A percentile compares a stretch with the other conserved stretches of the same genome.
Evolutionary conservation across 2,329 filamentous ascomycete species (phyloP).

Genomic region (Lachnellula occidentalis): DNA sequence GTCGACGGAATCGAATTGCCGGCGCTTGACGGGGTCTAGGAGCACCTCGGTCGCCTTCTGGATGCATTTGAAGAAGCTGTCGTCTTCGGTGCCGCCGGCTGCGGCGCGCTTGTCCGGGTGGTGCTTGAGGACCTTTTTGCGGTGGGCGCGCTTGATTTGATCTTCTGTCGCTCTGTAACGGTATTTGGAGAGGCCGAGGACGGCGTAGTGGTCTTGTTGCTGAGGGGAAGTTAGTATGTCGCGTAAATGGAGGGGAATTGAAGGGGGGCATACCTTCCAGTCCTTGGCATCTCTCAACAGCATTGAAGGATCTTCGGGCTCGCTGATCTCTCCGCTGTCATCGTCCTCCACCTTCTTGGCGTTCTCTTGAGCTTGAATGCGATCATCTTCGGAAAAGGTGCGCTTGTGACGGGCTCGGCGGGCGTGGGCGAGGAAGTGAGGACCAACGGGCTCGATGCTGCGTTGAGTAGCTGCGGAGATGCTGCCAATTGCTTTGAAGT

Average conservation of each 20-base stretch:
- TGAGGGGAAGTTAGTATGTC: conserved; percentile 34
- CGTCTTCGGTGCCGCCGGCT: conserved; percentile 78
- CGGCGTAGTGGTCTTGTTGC: conserved; percentile 96
- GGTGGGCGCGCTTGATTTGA: conserved; percentile 97
- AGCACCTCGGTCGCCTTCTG: conserved; percentile 96
- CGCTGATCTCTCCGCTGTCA: conserved; percentile 85
- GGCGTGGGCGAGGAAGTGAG: conserved; percentile 96
- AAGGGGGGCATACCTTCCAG: conserved; percentile 74
- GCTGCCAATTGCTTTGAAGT: conserved; percentile 79
- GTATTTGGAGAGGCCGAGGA: conserved; percentile 89
- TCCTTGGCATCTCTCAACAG: conserved; percentile 93
- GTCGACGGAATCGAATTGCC: conserved; percentile 95
- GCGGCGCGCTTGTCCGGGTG: conserved; percentile 99
- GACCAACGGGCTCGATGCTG: conserved; percentile 91
- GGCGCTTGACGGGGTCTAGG: conserved; percentile 82
- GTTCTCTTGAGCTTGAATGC: conserved; percentile 89
- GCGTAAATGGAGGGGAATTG: background rate
- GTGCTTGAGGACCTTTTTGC: conserved; percentile 99
- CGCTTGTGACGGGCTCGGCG: conserved; percentile 93
- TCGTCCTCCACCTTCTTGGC: conserved; percentile 94
- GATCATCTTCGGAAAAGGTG: conserved; percentile 97
- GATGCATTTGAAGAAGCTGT: conserved; percentile 99
- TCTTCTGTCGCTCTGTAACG: conserved; percentile 91
- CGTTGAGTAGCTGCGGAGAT: conserved; percentile 75
- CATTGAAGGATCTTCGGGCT: conserved; percentile 89